phyloP scores from a whole-genome alignment of 352 stramenopile genomes.

The Globisporangium yorkense region DNA sequence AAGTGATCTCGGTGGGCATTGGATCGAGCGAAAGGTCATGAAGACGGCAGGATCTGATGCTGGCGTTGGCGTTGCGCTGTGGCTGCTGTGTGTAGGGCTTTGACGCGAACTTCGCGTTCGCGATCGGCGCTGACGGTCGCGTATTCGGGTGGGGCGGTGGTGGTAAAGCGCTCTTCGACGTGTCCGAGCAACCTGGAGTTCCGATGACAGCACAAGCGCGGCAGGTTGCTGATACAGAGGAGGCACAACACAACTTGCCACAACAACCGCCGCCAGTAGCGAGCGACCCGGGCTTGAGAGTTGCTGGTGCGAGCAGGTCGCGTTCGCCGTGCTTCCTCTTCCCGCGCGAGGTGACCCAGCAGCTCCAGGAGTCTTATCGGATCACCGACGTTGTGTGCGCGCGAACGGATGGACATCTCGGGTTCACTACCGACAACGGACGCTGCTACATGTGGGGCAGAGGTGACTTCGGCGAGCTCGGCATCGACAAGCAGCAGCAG shows the following conservation, averaged over 20 bases:
- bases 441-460: conserved; percentile 59
- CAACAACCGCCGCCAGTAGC: not conserved
- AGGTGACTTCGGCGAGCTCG: conserved; percentile 55
- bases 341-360: conserved; percentile 27
- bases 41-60: not conserved
- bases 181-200: not conserved
- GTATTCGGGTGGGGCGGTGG: conserved; percentile 89
- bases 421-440: conserved; percentile 22
- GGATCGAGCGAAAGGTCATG: not conserved
- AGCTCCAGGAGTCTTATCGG: conserved; percentile 15
- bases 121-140: conserved; percentile 67
- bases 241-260: not conserved
- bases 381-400: conserved; percentile 34
- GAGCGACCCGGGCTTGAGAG: not conserved
- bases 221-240: not conserved
- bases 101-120: conserved; percentile 71
- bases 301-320: not conserved
- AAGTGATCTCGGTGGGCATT: conserved; percentile 39
- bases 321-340: conserved; percentile 32
- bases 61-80: not conserved
- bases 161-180: conserved; percentile 32
- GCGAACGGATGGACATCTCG: conserved; percentile 43
- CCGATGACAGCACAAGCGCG: not conserved
- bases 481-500: conserved; percentile 15
- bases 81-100: conserved; percentile 31